A percentile compares a stretch with the other conserved stretches of the same genome.
Conservation (phyloP, 352 stramenopile genomes). For the Pythium phragmitis region DNA sequence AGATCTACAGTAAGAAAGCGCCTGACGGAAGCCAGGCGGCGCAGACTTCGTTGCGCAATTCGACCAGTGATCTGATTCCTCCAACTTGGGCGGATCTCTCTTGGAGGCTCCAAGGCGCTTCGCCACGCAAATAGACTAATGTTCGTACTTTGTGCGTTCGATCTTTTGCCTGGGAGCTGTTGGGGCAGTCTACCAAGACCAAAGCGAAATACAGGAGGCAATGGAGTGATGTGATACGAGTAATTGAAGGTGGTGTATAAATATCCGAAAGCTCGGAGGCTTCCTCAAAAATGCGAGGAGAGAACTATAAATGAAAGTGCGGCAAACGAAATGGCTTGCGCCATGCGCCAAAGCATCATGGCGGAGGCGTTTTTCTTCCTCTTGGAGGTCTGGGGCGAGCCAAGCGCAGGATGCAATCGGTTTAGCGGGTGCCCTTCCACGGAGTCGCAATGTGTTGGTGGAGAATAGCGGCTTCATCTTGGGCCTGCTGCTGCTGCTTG, state of each 20-base stretch:
- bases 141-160: no score
- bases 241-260: conserved; percentile 5
- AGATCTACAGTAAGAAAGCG: no score
- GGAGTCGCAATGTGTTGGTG: conserved; percentile 65
- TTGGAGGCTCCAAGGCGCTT: no score
- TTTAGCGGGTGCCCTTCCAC: conserved; percentile 71
- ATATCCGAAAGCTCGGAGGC: conserved; percentile 1
- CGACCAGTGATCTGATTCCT: no score
- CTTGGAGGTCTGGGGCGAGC: background rate
- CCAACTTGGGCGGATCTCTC: no score
- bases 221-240: background rate
- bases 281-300: conserved; percentile 2
- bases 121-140: no score
- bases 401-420: background rate
- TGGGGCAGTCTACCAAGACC: no score
- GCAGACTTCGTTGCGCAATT: no score
- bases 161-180: no score
- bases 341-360: background rate
- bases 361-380: background rate
- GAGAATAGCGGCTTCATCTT: conserved; percentile 45
- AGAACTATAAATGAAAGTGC: conserved; percentile 3
- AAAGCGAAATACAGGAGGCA: no score
- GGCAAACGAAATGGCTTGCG: background rate
- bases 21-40: no score
- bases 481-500: conserved; percentile 32